Conservation (phyloP, 1,284 basidiomycete species). For the Vanrija pseudolonga region DNA sequence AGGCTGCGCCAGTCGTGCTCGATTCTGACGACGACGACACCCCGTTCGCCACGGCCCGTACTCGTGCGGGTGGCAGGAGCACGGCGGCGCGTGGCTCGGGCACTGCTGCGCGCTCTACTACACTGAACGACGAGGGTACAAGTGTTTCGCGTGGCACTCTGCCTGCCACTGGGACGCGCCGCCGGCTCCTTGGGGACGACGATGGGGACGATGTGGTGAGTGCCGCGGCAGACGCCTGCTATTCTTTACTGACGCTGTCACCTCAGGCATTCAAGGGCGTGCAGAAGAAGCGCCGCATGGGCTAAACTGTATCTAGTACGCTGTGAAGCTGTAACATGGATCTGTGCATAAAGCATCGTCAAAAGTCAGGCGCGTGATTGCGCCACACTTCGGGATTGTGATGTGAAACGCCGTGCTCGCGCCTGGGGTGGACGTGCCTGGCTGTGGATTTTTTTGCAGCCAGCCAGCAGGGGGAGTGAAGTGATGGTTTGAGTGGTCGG, state of each 20-base stretch:
- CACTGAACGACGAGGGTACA: background rate
- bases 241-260: slow-evolving; percentile 20
- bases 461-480: too few species aligned
- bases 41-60: slow-evolving; percentile 7
- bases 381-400: too few species aligned
- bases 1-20: slow-evolving; percentile 13
- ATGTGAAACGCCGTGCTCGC: too few species aligned
- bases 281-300: slow-evolving; percentile 26
- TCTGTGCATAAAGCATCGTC: too few species aligned
- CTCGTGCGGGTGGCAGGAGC: background rate
- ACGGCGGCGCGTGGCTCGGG: background rate
- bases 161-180: background rate
- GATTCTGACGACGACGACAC: slow-evolving; percentile 24
- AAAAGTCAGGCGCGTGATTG: too few species aligned
- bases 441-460: too few species aligned
- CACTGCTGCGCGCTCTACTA: background rate
- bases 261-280: slow-evolving; percentile 19
- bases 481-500: too few species aligned
- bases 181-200: slow-evolving; percentile 13
- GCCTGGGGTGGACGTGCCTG: too few species aligned
- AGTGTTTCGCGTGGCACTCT: background rate
- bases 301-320: slow-evolving; percentile 2
- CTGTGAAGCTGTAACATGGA: background rate
- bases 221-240: background rate
- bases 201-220: slow-evolving; percentile 23